Evolutionary conservation across 768 basidiomycete genomes (phyloP).

Genomic region (Pleurotus platypus): DNA sequence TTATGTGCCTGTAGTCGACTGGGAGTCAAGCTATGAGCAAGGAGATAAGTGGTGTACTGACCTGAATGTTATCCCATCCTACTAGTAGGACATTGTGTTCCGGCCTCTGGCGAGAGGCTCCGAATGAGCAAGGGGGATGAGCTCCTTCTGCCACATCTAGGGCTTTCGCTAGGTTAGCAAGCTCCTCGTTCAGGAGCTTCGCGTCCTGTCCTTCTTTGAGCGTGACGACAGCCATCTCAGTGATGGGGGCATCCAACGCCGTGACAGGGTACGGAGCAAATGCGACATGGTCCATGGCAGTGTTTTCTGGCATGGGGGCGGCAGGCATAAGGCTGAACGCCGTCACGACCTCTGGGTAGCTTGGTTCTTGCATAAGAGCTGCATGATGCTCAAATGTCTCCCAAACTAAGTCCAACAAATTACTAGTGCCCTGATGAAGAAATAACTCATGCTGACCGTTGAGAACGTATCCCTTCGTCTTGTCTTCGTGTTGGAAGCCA

Average conservation of each 20-base stretch:
- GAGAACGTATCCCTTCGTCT: background rate
- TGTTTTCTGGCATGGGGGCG: background rate
- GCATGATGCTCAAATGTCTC: background rate
- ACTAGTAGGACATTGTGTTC: background rate
- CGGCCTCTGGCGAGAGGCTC: background rate
- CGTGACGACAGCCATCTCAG: background rate
- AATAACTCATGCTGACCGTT: no score
- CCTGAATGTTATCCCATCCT: background rate
- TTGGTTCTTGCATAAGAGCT: background rate
- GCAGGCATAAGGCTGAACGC: background rate
- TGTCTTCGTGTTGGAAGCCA: background rate
- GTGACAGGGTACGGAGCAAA: background rate
- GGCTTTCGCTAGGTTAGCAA: background rate
- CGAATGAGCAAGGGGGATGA: background rate
- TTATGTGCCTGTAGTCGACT: no score
- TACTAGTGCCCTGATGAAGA: no score
- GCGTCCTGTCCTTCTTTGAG: background rate
- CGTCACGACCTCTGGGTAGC: background rate
- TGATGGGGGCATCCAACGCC: background rate
- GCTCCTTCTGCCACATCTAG: background rate
- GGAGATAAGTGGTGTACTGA: no score
- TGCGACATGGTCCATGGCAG: background rate
- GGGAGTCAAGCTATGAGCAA: no score
- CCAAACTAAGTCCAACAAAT: no score
- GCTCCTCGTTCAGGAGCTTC: background rate